phyloP scores from a whole-genome alignment of 129 eudicot species.

The Chrysanthemum lavandulifolium region DNA sequence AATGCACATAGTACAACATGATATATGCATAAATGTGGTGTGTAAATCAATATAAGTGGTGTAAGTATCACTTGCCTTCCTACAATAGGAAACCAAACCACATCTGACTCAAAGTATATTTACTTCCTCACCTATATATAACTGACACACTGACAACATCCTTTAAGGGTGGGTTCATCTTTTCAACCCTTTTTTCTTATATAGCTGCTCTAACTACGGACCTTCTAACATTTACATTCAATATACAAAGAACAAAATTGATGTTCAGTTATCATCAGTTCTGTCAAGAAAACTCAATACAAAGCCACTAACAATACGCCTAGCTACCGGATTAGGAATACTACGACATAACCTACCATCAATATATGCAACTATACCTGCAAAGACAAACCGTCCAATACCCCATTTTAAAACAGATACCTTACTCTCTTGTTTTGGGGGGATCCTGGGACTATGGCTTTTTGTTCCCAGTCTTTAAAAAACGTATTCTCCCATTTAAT shows the following conservation, averaged over 20 bases:
- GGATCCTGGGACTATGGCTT: conserved; percentile 22
- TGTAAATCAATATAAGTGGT: too few species aligned
- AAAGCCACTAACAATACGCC: conserved; percentile 95
- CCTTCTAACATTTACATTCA: not conserved
- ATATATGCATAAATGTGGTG: too few species aligned
- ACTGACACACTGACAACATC: too few species aligned
- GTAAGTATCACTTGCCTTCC: too few species aligned
- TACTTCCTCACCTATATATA: too few species aligned
- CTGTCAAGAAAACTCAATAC: conserved; percentile 84
- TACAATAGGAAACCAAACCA: too few species aligned
- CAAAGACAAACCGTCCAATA: conserved; percentile 73
- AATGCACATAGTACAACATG: too few species aligned
- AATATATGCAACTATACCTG: conserved; percentile 89
- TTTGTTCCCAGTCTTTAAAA: conserved; percentile 28
- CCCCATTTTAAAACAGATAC: conserved; percentile 68
- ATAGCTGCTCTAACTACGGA: not conserved
- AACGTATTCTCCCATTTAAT: conserved; percentile 41
- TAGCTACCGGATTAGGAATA: conserved; percentile 85
- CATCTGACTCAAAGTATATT: too few species aligned
- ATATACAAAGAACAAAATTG: not conserved
- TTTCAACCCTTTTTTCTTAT: not conserved
- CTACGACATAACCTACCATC: conserved; percentile 93
- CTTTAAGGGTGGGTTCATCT: too few species aligned
- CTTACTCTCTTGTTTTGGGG: conserved; percentile 37
- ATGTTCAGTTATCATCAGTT: conserved; percentile 35